These are phyloP conservation scores for Strobilomyces dryophilus DNA, from an alignment of 768 basidiomycete genomes.

Conservation along the genomic window DNA sequence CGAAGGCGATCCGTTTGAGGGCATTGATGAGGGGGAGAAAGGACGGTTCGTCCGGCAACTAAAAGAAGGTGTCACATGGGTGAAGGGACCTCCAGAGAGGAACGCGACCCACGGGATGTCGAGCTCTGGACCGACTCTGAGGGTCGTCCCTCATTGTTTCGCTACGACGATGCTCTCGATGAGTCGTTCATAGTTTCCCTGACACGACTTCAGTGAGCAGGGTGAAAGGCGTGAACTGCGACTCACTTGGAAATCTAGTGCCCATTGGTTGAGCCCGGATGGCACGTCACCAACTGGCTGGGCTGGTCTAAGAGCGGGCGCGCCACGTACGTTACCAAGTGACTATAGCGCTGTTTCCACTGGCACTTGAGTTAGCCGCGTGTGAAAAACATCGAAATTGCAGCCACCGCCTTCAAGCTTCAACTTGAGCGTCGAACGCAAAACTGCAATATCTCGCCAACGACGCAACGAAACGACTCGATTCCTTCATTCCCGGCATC, in stretches of 20 bases:
- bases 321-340: no score
- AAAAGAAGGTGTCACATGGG: not conserved
- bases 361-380: no score
- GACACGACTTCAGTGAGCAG: not conserved
- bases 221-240: not conserved
- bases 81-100: not conserved
- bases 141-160: slow-evolving; percentile 80
- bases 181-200: slow-evolving; percentile 95
- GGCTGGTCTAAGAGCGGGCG: slow-evolving; percentile 1
- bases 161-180: slow-evolving; percentile 83
- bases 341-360: no score
- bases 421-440: no score
- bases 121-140: slow-evolving; percentile 94
- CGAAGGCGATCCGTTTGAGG: slow-evolving; percentile 73
- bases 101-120: slow-evolving; percentile 74
- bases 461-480: no score
- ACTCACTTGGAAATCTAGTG: slow-evolving; percentile 85
- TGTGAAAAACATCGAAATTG: no score
- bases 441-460: no score
- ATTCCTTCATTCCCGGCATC: no score
- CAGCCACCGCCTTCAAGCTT: no score
- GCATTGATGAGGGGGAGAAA: slow-evolving; percentile 67
- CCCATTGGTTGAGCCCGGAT: slow-evolving; percentile 99
- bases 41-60: slow-evolving; percentile 80
- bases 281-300: slow-evolving; percentile 67